Evolutionary conservation across 2,329 filamentous ascomycete species (phyloP).

Genomic region (Blumeriella jaapii): DNA sequence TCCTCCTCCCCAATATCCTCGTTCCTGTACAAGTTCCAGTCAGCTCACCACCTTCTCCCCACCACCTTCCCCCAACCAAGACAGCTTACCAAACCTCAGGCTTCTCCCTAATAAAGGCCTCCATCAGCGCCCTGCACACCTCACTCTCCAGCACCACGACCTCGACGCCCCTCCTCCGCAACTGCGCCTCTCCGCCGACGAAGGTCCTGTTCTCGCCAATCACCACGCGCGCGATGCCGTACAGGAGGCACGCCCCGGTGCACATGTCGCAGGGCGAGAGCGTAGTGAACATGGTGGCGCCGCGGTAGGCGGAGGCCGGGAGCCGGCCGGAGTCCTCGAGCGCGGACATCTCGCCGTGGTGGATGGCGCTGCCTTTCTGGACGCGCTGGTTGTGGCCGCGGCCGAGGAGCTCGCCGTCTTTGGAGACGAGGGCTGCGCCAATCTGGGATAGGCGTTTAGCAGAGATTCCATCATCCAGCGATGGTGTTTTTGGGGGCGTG

Average conservation of each 20-base stretch:
- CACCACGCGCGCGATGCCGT: slow-evolving; percentile 62
- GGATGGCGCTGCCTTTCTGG: slow-evolving; percentile 57
- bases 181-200: slow-evolving; percentile 59
- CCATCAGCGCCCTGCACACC: slow-evolving; percentile 58
- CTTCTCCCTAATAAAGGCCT: slow-evolving; percentile 59
- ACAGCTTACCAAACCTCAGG: slow-evolving; percentile 54
- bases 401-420: slow-evolving; percentile 58
- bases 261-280: slow-evolving; percentile 72
- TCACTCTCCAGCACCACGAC: slow-evolving; percentile 57
- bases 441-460: no score
- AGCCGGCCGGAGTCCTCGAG: slow-evolving; percentile 63
- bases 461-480: no score
- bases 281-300: slow-evolving; percentile 75
- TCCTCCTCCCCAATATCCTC: slow-evolving; percentile 45
- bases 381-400: slow-evolving; percentile 66
- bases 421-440: slow-evolving; percentile 49
- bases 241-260: slow-evolving; percentile 66
- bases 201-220: slow-evolving; percentile 71
- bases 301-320: slow-evolving; percentile 55
- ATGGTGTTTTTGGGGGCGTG: no score
- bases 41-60: background rate
- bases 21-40: slow-evolving; percentile 32
- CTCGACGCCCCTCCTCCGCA: slow-evolving; percentile 56
- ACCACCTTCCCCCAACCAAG: background rate
- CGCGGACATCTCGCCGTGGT: slow-evolving; percentile 69